These are phyloP conservation scores for Monosporascus sp. DNA, from an alignment of 2,329 filamentous ascomycete genomes.

Conservation along the genomic window DNA sequence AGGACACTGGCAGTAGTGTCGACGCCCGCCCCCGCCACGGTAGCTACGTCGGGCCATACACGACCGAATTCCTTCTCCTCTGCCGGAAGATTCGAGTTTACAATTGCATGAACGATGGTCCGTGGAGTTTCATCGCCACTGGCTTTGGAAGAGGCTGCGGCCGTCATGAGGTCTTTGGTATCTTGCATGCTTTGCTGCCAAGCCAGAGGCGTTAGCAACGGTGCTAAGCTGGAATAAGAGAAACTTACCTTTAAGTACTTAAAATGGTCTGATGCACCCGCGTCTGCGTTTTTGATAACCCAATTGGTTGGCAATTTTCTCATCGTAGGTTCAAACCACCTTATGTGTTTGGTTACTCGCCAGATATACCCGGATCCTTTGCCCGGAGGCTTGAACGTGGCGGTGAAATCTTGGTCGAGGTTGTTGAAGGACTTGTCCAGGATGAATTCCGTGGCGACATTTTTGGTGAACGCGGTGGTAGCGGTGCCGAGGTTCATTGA, in stretches of 20 bases:
- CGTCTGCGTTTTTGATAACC: neutral
- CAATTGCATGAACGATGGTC: slow-evolving; percentile 3
- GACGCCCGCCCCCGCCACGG: neutral
- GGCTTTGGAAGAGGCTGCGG: neutral
- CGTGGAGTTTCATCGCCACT: neutral
- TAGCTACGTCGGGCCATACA: neutral
- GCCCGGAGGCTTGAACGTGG: neutral
- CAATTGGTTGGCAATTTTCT: neutral
- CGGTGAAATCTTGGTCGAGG: neutral
- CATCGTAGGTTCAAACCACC: neutral
- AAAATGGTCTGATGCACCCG: neutral
- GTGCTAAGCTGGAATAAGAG: neutral
- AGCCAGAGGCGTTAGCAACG: too few relatives aligned
- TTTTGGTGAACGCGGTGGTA: neutral
- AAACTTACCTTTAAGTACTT: neutral
- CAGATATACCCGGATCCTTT: neutral
- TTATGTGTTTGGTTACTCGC: neutral
- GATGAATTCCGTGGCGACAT: neutral
- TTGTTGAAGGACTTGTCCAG: neutral
- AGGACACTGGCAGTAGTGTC: slow-evolving; percentile 2
- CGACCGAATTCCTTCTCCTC: slow-evolving; percentile 1
- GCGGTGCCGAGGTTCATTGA: neutral
- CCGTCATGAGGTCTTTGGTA: neutral
- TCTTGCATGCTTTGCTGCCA: neutral
- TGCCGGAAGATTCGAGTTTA: neutral